A percentile compares a stretch with the other conserved stretches of the same genome.
Conservation (phyloP, 1,284 basidiomycete species). For the Anthracocystis setariae region DNA sequence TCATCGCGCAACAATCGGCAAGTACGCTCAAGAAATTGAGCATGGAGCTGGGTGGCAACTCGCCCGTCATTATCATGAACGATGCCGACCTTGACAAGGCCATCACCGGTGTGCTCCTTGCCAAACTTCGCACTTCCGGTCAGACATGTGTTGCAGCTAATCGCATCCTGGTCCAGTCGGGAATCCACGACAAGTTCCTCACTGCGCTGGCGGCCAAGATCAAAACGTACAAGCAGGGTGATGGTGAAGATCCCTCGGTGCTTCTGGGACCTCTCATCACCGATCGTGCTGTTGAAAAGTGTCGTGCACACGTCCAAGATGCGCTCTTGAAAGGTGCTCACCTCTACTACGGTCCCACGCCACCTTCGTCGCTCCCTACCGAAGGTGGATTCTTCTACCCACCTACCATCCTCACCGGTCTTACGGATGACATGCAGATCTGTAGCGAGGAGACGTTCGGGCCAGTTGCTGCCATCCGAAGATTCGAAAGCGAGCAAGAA, state of each 20-base stretch:
- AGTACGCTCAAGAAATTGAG: slow-evolving; percentile 80
- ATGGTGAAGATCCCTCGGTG: slow-evolving; percentile 30
- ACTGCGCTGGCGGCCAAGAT: slow-evolving; percentile 20
- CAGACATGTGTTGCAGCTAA: slow-evolving; percentile 53
- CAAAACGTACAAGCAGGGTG: slow-evolving; percentile 41
- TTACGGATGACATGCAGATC: slow-evolving; percentile 50
- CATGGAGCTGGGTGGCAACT: slow-evolving; percentile 92
- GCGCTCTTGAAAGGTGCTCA: slow-evolving; percentile 38
- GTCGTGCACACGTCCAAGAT: slow-evolving; percentile 29
- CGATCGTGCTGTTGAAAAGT: slow-evolving; percentile 41
- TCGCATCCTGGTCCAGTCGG: slow-evolving; percentile 43
- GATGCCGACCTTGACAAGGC: slow-evolving; percentile 73
- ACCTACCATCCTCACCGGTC: slow-evolving; percentile 55
- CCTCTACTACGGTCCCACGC: slow-evolving; percentile 32
- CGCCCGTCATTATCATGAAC: slow-evolving; percentile 79
- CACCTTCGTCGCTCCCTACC: slow-evolving; percentile 1
- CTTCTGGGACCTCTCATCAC: slow-evolving; percentile 43
- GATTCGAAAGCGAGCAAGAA: slow-evolving; percentile 55
- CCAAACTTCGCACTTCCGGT: slow-evolving; percentile 40
- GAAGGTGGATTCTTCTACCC: slow-evolving; percentile 51
- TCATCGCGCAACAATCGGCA: slow-evolving; percentile 33
- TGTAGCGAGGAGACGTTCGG: slow-evolving; percentile 60
- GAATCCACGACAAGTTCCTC: slow-evolving; percentile 46
- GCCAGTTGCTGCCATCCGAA: slow-evolving; percentile 51
- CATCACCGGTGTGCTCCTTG: slow-evolving; percentile 37